Evolutionary conservation across 2,329 filamentous ascomycete species (phyloP).

Genomic region (Cladosporium sp.): DNA sequence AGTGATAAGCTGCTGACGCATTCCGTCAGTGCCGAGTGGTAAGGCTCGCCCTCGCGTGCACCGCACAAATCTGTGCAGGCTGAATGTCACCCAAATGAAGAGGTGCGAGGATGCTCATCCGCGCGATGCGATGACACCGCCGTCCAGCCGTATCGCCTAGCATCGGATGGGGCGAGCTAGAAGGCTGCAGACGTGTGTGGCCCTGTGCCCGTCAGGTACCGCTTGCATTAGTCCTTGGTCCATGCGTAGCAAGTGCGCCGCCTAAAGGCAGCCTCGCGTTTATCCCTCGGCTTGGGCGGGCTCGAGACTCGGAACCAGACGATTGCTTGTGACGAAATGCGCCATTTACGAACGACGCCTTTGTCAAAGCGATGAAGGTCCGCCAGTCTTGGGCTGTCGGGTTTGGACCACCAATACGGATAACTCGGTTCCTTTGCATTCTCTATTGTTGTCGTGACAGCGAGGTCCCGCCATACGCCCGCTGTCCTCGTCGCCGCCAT

Average conservation of each 20-base stretch:
- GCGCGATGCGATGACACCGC: constrained; percentile 6
- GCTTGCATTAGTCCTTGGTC: background rate
- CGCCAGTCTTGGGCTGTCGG: background rate
- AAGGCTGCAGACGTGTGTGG: constrained; percentile 7
- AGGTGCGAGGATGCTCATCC: constrained; percentile 2
- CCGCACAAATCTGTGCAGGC: background rate
- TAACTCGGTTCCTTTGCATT: background rate
- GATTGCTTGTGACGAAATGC: constrained; percentile 10
- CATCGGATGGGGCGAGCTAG: constrained; percentile 9
- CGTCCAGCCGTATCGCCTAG: constrained; percentile 6
- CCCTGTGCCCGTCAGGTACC: constrained; percentile 3
- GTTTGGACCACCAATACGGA: background rate
- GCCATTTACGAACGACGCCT: constrained; percentile 8
- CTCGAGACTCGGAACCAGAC: constrained; percentile 3
- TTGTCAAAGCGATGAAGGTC: constrained; percentile 2
- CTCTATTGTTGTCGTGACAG: background rate
- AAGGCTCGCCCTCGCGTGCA: constrained; percentile 3
- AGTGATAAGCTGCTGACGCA: constrained; percentile 3
- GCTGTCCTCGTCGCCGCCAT: background rate
- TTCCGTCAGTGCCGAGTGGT: constrained; percentile 3
- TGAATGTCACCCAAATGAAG: background rate
- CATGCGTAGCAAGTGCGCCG: background rate
- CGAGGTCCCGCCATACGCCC: background rate
- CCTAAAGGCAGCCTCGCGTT: constrained; percentile 7
- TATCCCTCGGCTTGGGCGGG: constrained; percentile 4